A percentile compares a stretch with the other conserved stretches of the same genome.
Conservation (phyloP, 139 green algal genomes). For the Chlamydomonas asymmetrica region DNA sequence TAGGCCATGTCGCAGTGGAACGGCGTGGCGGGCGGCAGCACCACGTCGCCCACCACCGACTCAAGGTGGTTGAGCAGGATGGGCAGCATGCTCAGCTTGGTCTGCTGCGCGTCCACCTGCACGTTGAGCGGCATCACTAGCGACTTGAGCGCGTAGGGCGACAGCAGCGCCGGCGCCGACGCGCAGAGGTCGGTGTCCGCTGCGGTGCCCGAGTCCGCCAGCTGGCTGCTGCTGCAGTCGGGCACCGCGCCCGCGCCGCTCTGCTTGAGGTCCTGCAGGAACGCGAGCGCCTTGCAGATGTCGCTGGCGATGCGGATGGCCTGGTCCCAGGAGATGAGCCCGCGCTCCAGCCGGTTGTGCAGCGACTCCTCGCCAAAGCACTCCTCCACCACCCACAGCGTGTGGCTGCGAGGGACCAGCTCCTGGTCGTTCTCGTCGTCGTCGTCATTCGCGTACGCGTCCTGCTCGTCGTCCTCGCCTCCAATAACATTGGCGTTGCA, state of each 20-base stretch:
- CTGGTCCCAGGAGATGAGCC: conserved; percentile 62
- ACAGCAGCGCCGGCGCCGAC: conserved; percentile 25
- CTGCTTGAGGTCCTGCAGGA: conserved; percentile 48
- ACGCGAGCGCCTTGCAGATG: conserved; percentile 50
- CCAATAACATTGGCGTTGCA: too few relatives aligned
- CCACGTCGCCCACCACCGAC: conserved; percentile 31
- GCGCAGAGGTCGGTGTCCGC: conserved; percentile 11
- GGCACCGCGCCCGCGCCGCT: too few relatives aligned
- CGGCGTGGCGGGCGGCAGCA: background rate
- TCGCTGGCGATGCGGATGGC: conserved; percentile 44
- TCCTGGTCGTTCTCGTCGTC: background rate
- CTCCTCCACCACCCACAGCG: conserved; percentile 66
- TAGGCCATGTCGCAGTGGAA: conserved; percentile 58
- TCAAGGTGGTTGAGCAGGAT: conserved; percentile 62
- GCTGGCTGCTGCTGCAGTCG: background rate
- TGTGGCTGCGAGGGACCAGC: conserved; percentile 5
- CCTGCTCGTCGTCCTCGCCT: too few relatives aligned
- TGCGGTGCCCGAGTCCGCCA: background rate
- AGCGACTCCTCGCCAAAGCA: conserved; percentile 51
- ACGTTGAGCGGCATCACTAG: conserved; percentile 48
- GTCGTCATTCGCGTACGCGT: too few relatives aligned
- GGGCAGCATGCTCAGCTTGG: conserved; percentile 53
- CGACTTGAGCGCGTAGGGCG: conserved; percentile 41
- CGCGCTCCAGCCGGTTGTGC: conserved; percentile 44
- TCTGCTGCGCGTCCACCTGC: conserved; percentile 43